Evolutionary conservation across 768 basidiomycete species (phyloP).

Genomic region (Panaeolus papilionaceus): DNA sequence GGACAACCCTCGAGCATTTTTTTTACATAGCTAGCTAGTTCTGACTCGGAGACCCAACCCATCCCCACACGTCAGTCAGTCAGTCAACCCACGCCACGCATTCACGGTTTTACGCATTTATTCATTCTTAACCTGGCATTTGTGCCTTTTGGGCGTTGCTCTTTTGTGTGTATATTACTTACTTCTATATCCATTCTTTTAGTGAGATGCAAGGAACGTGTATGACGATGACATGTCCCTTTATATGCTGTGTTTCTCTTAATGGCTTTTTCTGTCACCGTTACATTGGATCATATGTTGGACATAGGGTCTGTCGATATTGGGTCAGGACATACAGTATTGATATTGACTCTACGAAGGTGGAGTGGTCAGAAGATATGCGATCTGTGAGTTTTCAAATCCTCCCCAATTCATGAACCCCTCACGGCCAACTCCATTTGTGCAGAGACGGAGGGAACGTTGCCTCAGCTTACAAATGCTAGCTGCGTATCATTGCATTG

Average conservation of each 20-base stretch:
- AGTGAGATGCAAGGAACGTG: not conserved
- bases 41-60: not conserved
- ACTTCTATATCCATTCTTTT: not conserved
- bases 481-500: too few relatives aligned
- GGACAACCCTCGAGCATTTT: conserved; percentile 12
- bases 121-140: conserved; percentile 1
- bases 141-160: conserved; percentile 8
- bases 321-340: too few relatives aligned
- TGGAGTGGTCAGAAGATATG: too few relatives aligned
- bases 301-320: too few relatives aligned
- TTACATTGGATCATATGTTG: not conserved
- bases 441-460: too few relatives aligned
- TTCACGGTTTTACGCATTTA: not conserved
- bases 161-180: conserved; percentile 12
- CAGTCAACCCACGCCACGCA: not conserved
- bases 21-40: conserved; percentile 4
- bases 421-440: too few relatives aligned
- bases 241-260: not conserved
- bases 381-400: too few relatives aligned
- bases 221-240: too few relatives aligned
- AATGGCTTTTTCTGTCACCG: not conserved
- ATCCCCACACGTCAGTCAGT: not conserved
- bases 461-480: too few relatives aligned
- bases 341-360: too few relatives aligned
- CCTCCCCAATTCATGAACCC: too few relatives aligned